Evolutionary conservation across 1,284 basidiomycete species (phyloP).

Genomic region (Tetrapyrgos nigripes): DNA sequence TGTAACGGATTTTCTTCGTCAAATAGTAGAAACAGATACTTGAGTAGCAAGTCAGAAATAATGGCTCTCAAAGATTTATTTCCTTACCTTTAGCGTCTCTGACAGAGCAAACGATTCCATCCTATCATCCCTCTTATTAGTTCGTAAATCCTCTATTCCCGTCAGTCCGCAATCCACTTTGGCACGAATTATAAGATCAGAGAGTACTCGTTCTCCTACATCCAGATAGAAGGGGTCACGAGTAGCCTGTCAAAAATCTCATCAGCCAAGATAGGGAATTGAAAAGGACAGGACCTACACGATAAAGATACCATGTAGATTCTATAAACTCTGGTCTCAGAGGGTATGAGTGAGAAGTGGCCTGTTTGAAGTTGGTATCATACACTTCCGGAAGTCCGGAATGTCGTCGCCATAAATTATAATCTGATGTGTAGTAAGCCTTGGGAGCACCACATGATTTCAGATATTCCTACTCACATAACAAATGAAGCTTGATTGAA

Average conservation of each 20-base stretch:
- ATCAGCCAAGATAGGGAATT: background rate
- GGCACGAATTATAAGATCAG: constrained; percentile 75
- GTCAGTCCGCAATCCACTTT: constrained; percentile 88
- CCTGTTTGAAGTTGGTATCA: constrained; percentile 75
- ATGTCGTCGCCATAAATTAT: constrained; percentile 88
- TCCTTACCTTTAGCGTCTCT: constrained; percentile 83
- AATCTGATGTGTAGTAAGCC: constrained; percentile 56
- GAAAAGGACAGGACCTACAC: constrained; percentile 54
- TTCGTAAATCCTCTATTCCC: constrained; percentile 80
- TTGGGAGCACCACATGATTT: background rate
- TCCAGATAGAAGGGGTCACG: constrained; percentile 91
- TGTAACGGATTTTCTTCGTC: constrained; percentile 84
- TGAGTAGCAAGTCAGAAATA: background rate
- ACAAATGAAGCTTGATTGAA: constrained; percentile 86
- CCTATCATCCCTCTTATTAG: constrained; percentile 83
- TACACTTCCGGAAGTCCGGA: constrained; percentile 91
- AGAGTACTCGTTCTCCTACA: constrained; percentile 84
- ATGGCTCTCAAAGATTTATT: background rate
- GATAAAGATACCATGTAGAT: constrained; percentile 93
- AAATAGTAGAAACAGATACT: constrained; percentile 94
- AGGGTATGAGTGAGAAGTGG: constrained; percentile 85
- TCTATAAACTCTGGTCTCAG: constrained; percentile 92
- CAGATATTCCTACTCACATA: constrained; percentile 62
- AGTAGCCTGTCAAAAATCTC: constrained; percentile 68
- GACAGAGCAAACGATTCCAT: constrained; percentile 95